Conservation (phyloP, 106 monocot species). For the Gastrodia elata region DNA sequence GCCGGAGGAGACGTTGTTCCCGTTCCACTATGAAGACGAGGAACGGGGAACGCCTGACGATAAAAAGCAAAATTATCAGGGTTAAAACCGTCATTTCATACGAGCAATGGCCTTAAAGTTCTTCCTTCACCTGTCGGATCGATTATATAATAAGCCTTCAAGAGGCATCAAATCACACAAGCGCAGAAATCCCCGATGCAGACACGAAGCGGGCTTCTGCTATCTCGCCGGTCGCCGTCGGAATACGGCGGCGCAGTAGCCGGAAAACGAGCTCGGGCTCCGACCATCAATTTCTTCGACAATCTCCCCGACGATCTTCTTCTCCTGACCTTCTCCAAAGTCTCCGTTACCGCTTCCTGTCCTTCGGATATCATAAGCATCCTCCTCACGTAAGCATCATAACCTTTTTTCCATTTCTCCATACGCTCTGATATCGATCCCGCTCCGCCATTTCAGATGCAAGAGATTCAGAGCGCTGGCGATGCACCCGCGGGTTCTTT, state of each 20-base stretch:
- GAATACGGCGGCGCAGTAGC: background rate
- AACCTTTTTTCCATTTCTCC: background rate
- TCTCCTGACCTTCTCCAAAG: background rate
- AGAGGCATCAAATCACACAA: background rate
- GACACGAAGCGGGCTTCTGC: background rate
- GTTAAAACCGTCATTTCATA: no score
- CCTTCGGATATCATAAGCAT: conserved; percentile 3
- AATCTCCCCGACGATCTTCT: background rate
- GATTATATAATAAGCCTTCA: background rate
- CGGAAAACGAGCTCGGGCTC: background rate
- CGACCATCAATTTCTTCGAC: background rate
- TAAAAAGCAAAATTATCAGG: no score
- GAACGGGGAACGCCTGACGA: no score
- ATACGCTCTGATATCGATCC: background rate
- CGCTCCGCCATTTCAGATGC: conserved; percentile 34
- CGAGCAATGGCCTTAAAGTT: no score
- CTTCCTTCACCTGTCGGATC: background rate
- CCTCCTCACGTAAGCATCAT: background rate
- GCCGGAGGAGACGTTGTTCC: no score
- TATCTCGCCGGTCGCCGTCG: background rate
- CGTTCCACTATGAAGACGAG: no score
- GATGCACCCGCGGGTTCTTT: conserved; percentile 20
- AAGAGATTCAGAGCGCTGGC: conserved; percentile 29
- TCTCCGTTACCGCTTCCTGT: background rate
- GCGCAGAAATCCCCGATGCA: background rate